Evolutionary conservation across 345 rosid species (phyloP).

Genomic region (Conringia planisiliqua): DNA sequence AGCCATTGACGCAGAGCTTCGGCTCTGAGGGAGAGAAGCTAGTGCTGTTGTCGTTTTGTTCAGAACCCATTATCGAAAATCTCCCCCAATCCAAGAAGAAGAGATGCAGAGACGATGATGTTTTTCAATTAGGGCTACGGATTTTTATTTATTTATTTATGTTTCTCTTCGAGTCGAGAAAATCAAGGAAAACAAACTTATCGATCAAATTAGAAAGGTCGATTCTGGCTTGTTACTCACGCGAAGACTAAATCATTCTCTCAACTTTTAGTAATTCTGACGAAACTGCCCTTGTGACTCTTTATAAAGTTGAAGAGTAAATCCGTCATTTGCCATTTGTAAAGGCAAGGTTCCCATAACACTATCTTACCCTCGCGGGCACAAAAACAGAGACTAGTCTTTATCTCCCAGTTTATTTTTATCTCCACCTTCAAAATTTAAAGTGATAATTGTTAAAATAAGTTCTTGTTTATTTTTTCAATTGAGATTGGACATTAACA

Average conservation of each 20-base stretch:
- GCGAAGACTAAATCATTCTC: neutral
- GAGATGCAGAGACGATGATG: neutral
- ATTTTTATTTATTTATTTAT: neutral
- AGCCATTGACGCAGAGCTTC: constrained; percentile 69
- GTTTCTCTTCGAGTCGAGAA: neutral
- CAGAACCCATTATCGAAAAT: constrained; percentile 56
- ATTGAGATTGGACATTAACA: too few relatives aligned
- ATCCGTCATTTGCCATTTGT: constrained; percentile 7
- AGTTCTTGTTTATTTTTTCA: too few relatives aligned
- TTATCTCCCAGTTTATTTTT: neutral
- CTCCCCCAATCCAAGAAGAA: neutral
- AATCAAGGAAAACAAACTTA: neutral
- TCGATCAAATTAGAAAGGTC: neutral
- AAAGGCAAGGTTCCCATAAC: neutral
- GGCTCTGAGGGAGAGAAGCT: constrained; percentile 65
- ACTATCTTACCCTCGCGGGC: neutral
- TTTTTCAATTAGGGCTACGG: neutral
- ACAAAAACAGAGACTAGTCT: neutral
- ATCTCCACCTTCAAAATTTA: constrained; percentile 2
- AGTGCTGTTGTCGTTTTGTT: constrained; percentile 66
- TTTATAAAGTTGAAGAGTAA: neutral
- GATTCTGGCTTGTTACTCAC: constrained; percentile 30
- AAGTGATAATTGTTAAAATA: too few relatives aligned
- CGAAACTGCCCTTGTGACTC: neutral
- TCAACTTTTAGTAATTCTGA: too few relatives aligned